Conservation (phyloP, 2,329 filamentous ascomycete genomes). For the Curvularia verruculosa region DNA sequence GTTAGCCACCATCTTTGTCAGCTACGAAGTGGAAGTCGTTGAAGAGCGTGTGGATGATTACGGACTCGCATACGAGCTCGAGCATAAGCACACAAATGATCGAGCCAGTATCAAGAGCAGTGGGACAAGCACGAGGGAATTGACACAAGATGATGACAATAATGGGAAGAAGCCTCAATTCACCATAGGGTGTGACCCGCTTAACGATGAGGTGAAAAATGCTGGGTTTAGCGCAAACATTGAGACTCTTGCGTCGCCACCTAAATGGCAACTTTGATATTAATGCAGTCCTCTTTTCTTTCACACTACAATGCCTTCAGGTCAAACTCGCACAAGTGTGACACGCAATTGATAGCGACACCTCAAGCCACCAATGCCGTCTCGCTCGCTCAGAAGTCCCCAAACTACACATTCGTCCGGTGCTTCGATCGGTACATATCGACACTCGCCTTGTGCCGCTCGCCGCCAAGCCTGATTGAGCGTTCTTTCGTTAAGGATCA, state of each 20-base stretch:
- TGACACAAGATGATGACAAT: constrained; percentile 23
- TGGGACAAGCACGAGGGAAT: constrained; percentile 28
- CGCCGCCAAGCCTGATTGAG: neutral
- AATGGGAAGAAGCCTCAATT: constrained; percentile 26
- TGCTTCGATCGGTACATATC: neutral
- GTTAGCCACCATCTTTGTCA: constrained; percentile 40
- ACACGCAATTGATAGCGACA: neutral
- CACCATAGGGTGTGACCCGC: constrained; percentile 34
- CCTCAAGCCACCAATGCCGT: neutral
- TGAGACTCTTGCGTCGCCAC: constrained; percentile 23
- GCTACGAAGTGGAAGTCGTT: constrained; percentile 42
- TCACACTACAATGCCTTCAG: neutral
- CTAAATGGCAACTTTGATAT: constrained; percentile 32
- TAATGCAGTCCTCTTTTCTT: neutral
- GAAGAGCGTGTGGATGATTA: constrained; percentile 34
- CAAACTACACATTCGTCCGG: neutral
- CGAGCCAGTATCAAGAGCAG: constrained; percentile 33
- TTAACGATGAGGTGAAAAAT: constrained; percentile 19
- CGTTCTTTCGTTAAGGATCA: neutral
- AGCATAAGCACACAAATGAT: constrained; percentile 25
- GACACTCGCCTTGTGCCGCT: neutral
- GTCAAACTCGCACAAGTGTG: neutral
- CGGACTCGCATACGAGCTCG: constrained; percentile 37
- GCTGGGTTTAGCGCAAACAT: constrained; percentile 31
- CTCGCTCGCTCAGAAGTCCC: neutral